Evolutionary conservation across 495 filamentous ascomycete species (phyloP).

Genomic region (Aspergillus sclerotioniger): DNA sequence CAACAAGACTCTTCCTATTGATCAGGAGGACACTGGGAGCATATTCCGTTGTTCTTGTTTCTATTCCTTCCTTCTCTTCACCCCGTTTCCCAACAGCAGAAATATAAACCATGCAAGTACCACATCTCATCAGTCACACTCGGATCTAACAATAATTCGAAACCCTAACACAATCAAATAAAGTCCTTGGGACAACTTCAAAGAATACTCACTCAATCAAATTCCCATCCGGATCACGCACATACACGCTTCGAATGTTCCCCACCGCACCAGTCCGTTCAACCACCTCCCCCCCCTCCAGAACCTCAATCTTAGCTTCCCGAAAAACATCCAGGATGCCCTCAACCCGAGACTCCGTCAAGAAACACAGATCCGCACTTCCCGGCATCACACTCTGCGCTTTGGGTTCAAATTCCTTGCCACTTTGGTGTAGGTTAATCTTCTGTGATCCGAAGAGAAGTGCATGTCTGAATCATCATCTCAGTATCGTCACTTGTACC

Average conservation of each 20-base stretch:
- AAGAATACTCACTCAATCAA: conserved; percentile 47
- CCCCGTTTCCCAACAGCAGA: too few relatives aligned
- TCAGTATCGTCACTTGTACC: neutral
- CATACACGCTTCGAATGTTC: conserved; percentile 52
- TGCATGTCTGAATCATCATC: conserved; percentile 37
- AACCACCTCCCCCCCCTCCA: conserved; percentile 48
- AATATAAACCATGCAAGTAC: too few relatives aligned
- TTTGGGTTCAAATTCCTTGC: conserved; percentile 56
- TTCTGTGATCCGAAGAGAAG: conserved; percentile 52
- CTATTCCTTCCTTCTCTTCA: too few relatives aligned
- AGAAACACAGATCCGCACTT: conserved; percentile 54
- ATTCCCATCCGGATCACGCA: conserved; percentile 57
- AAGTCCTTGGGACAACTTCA: too few relatives aligned
- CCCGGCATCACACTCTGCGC: conserved; percentile 46
- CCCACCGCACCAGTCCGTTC: conserved; percentile 49
- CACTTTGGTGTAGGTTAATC: conserved; percentile 53
- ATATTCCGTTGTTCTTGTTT: too few relatives aligned
- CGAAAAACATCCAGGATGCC: conserved; percentile 32
- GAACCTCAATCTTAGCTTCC: conserved; percentile 39
- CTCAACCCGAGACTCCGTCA: conserved; percentile 44
- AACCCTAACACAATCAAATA: too few relatives aligned
- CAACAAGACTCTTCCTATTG: too few relatives aligned
- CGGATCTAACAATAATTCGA: too few relatives aligned
- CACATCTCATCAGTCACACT: too few relatives aligned
- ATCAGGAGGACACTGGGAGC: too few relatives aligned